Evolutionary conservation across 176 grass and related monocot species (phyloP).

Genomic region (Oryza meyeriana): DNA sequence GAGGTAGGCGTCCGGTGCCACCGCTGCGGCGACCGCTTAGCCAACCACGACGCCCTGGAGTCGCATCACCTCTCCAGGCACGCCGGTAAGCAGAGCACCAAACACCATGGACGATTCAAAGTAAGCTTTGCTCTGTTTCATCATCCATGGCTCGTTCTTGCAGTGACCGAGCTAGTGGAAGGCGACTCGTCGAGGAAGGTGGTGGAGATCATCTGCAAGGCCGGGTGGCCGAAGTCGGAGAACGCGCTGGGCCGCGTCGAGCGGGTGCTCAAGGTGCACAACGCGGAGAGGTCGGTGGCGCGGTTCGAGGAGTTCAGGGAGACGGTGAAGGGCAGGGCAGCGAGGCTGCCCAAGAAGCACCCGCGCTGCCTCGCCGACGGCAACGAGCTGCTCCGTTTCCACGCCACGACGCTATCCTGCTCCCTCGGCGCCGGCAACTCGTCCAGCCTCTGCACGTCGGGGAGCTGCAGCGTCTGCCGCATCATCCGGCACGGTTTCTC

Average conservation of each 20-base stretch:
- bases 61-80: conserved; percentile 67
- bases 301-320: conserved; percentile 69
- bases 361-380: conserved; percentile 78
- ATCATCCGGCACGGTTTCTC: conserved; percentile 70
- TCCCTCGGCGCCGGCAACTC: conserved; percentile 52
- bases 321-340: conserved; percentile 54
- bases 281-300: conserved; percentile 42
- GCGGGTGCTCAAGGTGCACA: conserved; percentile 72
- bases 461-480: conserved; percentile 60
- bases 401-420: conserved; percentile 56
- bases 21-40: conserved; percentile 50
- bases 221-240: conserved; percentile 56
- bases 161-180: conserved; percentile 60
- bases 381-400: conserved; percentile 84
- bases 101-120: not conserved
- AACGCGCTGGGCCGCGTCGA: conserved; percentile 36
- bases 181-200: conserved; percentile 66
- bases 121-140: not conserved
- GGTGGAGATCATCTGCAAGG: conserved; percentile 78
- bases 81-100: conserved; percentile 42
- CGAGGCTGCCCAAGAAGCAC: conserved; percentile 61
- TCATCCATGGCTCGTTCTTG: not conserved
- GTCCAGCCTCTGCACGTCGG: conserved; percentile 50
- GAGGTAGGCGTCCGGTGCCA: conserved; percentile 36
- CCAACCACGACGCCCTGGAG: conserved; percentile 43